These are phyloP conservation scores for Colletotrichum sp. DNA, from an alignment of 2,329 filamentous ascomycete genomes.

Conservation along the genomic window DNA sequence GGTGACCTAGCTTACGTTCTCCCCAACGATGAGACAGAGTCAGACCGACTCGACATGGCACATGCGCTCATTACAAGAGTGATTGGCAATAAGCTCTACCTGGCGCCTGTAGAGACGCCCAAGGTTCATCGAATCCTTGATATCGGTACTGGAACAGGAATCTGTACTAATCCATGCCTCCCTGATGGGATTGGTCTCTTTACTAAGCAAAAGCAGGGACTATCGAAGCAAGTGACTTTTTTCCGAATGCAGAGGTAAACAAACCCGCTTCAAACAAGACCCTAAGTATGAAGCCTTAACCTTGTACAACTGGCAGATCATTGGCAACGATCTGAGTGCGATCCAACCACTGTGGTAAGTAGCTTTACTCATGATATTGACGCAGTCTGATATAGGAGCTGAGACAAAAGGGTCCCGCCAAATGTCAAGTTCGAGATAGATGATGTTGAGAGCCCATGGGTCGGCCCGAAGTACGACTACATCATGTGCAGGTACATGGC, in stretches of 20 bases:
- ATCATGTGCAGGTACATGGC: slow-evolving; percentile 40
- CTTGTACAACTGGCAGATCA: slow-evolving; percentile 28
- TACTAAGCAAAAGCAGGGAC: slow-evolving; percentile 28
- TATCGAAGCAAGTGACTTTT: slow-evolving; percentile 39
- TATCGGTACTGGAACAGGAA: slow-evolving; percentile 47
- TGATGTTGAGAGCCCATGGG: slow-evolving; percentile 35
- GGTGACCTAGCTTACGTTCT: background rate
- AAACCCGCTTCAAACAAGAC: background rate
- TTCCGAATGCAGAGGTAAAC: slow-evolving; percentile 29
- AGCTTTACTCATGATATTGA: background rate
- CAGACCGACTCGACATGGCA: slow-evolving; percentile 41
- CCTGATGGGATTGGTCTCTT: too few relatives aligned
- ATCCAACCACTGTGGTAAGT: slow-evolving; percentile 31
- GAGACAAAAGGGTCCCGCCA: slow-evolving; percentile 27
- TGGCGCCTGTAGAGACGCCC: slow-evolving; percentile 31
- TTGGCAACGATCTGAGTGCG: slow-evolving; percentile 34
- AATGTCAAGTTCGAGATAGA: slow-evolving; percentile 43
- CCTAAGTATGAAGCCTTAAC: slow-evolving; percentile 39
- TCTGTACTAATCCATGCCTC: slow-evolving; percentile 29
- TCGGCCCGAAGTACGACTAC: slow-evolving; percentile 33
- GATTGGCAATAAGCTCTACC: slow-evolving; percentile 34
- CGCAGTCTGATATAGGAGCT: background rate
- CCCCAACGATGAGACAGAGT: slow-evolving; percentile 42
- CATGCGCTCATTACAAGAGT: slow-evolving; percentile 36
- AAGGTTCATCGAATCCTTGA: slow-evolving; percentile 41